Evolutionary conservation across 306 rosid genomes (phyloP), one percentile per base, ranked within the genome.

Genomic region (Vigna mungo): DNA sequence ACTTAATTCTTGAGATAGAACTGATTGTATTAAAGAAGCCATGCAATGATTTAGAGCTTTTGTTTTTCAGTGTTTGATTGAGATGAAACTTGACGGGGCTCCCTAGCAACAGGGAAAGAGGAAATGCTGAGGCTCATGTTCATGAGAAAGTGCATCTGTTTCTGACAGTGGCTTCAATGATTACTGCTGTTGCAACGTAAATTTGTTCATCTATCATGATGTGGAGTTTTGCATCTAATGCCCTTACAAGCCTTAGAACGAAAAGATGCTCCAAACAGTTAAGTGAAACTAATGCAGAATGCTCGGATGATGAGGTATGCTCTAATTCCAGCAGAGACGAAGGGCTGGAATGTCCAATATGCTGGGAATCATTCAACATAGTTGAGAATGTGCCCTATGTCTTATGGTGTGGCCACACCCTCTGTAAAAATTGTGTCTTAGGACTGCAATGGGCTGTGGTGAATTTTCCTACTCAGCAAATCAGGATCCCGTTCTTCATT

Each of bases 351-450:
- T 94, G 98, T 84, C 98, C 94, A 7, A 92, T 94, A 75, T 94
- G 98, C 77, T 87, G 90, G 84, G 98, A 94, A 77, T 90, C 96
- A 15, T 94, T 94, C 83, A 94, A 94, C 88, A 88, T 92, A 80
- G 97, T 94, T 68, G 98, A 94, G 92, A 94, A 94, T 15, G 85
- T 94, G 55, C 98, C 98, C 27, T 93, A 90, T 85, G 96, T 94
- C 75, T 85, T 94, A 66, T 92, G 98, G 96, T 94, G 98, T 34
- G 98, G 98, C 36, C 98, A 94, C 85, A 86, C 93, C 14, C 85
- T 94, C 21, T 94, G 98, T 82, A 94, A 87, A 78, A 90, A 92
- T 75, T 94, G 98, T 37, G 84, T 94, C 74, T 63, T 94, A n/a
- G 98, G 93, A 81, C 95, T 94, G 77, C 97, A 94, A 65, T 89